phyloP scores from a whole-genome alignment of 352 stramenopile genomes.

The Phytophthora ramorum region DNA sequence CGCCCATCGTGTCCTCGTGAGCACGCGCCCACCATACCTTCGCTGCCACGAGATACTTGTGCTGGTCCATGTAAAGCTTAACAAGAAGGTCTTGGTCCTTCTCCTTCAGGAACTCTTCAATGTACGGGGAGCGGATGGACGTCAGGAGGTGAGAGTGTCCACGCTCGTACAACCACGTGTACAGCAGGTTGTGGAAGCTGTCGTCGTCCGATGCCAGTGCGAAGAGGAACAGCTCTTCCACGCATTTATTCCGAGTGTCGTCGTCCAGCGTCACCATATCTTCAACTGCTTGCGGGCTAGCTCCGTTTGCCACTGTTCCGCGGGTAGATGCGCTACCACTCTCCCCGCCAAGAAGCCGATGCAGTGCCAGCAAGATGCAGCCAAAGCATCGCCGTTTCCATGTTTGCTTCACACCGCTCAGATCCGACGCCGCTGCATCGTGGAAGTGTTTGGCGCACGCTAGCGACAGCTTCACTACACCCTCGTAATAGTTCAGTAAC shows the following conservation, averaged over 20 bases:
- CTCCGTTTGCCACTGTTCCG: constrained; percentile 17
- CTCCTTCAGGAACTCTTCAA: constrained; percentile 85
- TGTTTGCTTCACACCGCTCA: constrained; percentile 66
- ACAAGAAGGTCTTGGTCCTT: constrained; percentile 88
- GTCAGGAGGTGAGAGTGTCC: constrained; percentile 62
- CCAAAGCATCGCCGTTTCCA: constrained; percentile 84
- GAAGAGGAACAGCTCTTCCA: constrained; percentile 82
- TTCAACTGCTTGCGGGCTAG: constrained; percentile 72
- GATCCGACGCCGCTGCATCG: constrained; percentile 65
- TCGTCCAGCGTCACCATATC: constrained; percentile 82
- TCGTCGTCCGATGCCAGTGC: constrained; percentile 75
- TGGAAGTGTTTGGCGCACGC: constrained; percentile 85
- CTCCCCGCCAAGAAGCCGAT: constrained; percentile 56
- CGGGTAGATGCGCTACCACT: constrained; percentile 8
- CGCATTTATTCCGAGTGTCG: constrained; percentile 63
- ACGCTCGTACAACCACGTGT: constrained; percentile 87
- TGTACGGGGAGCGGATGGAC: constrained; percentile 73
- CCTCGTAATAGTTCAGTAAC: constrained; percentile 83
- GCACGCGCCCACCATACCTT: constrained; percentile 87
- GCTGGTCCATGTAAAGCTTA: constrained; percentile 88
- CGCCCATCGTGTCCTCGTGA: constrained; percentile 58
- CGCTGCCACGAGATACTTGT: constrained; percentile 83
- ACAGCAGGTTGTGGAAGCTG: constrained; percentile 81
- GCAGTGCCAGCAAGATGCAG: constrained; percentile 73
- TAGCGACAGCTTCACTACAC: constrained; percentile 84